A percentile compares a stretch with the other conserved stretches of the same genome.
phyloP scores from a whole-genome alignment of 441 rosid species.

The Pelargonium cotyledonis region DNA sequence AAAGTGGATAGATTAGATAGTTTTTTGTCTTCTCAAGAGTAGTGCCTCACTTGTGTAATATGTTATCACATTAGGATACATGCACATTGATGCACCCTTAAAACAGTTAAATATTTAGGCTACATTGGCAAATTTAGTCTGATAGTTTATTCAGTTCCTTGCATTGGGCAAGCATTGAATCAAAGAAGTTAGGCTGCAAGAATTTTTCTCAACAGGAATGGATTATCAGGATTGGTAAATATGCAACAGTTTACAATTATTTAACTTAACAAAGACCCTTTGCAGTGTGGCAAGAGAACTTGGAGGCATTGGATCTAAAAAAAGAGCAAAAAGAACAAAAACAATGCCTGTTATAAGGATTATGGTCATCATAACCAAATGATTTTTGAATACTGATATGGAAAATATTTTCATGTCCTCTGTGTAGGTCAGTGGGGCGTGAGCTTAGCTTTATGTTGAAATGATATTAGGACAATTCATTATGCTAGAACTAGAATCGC shows the following conservation, averaged over 20 bases:
- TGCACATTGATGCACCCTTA: neutral
- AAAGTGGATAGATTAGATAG: slow-evolving; percentile 4
- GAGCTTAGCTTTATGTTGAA: neutral
- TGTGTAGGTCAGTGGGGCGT: neutral
- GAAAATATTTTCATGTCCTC: neutral
- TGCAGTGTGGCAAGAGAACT: neutral
- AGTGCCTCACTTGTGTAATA: neutral
- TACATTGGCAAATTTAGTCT: neutral
- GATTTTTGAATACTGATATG: neutral
- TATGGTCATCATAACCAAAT: neutral
- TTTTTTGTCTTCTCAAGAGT: neutral
- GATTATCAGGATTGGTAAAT: neutral
- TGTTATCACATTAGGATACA: neutral
- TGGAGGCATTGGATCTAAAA: neutral
- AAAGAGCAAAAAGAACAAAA: neutral
- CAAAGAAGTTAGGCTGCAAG: slow-evolving; percentile 1
- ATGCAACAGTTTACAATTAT: neutral
- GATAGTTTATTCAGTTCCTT: neutral
- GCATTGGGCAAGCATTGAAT: neutral
- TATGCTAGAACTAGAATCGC: neutral
- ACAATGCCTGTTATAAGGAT: neutral
- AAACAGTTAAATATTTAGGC: neutral
- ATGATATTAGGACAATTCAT: neutral
- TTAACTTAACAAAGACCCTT: neutral
- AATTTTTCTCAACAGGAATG: neutral